These are phyloP conservation scores for Pelargonium fulgidum DNA, from an alignment of 441 rosid genomes.

Conservation along the genomic window DNA sequence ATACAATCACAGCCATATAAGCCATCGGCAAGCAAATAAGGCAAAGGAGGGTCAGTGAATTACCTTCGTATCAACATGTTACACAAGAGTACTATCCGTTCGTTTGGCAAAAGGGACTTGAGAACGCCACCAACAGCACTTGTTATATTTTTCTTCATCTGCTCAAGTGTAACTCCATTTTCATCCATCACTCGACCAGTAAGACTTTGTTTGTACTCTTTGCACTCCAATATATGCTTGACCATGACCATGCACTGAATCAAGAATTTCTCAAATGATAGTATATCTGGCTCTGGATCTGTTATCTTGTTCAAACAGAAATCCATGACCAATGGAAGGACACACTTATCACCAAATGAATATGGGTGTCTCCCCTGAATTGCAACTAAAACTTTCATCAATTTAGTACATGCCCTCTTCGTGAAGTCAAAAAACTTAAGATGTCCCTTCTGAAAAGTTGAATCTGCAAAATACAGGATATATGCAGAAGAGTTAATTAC, in stretches of 20 bases:
- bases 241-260: conserved; percentile 98
- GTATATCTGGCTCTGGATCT: conserved; percentile 54
- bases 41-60: conserved; percentile 12
- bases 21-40: conserved; percentile 2
- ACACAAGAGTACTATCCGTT: conserved; percentile 73
- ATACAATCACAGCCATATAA: neutral
- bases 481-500: conserved; percentile 14
- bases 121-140: conserved; percentile 60
- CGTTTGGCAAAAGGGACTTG: conserved; percentile 73
- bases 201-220: conserved; percentile 81
- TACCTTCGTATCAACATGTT: conserved; percentile 92
- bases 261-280: conserved; percentile 67
- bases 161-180: conserved; percentile 59
- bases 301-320: conserved; percentile 88
- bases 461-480: conserved; percentile 45
- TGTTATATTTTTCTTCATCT: conserved; percentile 81
- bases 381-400: conserved; percentile 83
- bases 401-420: conserved; percentile 80
- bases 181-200: conserved; percentile 94
- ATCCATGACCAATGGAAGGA: conserved; percentile 74
- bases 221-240: conserved; percentile 83
- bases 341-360: conserved; percentile 86
- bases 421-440: conserved; percentile 71
- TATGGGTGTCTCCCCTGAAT: conserved; percentile 92
- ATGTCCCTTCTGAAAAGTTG: conserved; percentile 59